phyloP scores from a whole-genome alignment of 208 protist genomes.

The Naegleria lovaniensis region DNA sequence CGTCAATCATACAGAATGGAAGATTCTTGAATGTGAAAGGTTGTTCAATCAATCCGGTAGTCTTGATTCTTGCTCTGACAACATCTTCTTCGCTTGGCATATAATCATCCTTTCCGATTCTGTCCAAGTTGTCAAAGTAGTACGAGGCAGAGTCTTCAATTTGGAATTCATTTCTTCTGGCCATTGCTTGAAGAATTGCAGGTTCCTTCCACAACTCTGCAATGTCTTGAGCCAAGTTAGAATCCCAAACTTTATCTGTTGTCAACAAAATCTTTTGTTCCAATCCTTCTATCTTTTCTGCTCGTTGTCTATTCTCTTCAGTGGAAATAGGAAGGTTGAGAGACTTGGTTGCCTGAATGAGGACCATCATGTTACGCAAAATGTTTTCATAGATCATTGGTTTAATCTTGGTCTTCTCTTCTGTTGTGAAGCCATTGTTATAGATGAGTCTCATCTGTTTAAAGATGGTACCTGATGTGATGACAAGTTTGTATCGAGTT shows the following conservation, averaged over 20 bases:
- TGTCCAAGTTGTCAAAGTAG: conserved; percentile 16
- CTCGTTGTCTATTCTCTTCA: conserved; percentile 18
- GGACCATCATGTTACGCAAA: conserved; percentile 1
- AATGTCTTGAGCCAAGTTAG: conserved; percentile 44
- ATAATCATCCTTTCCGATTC: conserved; percentile 24
- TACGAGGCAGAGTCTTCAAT: conserved; percentile 51
- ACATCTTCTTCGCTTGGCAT: conserved; percentile 36
- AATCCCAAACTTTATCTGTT: background rate
- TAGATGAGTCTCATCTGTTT: conserved; percentile 61
- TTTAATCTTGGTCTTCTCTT: background rate
- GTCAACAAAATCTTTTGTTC: background rate
- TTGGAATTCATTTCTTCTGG: conserved; percentile 46
- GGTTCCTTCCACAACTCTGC: conserved; percentile 49
- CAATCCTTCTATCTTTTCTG: background rate
- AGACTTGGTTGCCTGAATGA: background rate
- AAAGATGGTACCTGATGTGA: conserved; percentile 51
- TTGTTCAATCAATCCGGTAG: conserved; percentile 29
- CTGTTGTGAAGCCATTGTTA: conserved; percentile 23
- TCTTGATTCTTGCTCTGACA: conserved; percentile 13
- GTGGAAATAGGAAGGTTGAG: background rate
- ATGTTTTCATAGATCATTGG: conserved; percentile 11
- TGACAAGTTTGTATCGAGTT: conserved; percentile 19
- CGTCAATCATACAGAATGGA: background rate
- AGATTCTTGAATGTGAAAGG: conserved; percentile 15
- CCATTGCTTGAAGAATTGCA: conserved; percentile 38